Evolutionary conservation across 2,329 filamentous ascomycete species (phyloP).

Genomic region (Metarhizium sp.): DNA sequence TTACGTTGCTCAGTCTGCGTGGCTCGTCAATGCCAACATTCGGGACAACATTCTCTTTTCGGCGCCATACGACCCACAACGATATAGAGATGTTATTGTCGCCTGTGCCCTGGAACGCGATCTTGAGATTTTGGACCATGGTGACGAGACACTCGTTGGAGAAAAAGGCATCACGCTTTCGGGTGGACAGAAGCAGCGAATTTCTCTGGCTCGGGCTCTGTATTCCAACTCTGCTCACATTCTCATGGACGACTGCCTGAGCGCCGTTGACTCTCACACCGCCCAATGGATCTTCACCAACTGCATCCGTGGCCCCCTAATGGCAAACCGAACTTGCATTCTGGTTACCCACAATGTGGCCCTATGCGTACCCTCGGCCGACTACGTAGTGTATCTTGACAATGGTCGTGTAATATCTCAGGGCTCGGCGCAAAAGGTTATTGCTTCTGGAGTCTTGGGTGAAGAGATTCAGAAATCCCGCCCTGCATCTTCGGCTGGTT

Average conservation of each 20-base stretch:
- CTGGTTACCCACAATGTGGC: constrained; percentile 91
- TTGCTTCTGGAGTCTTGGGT: constrained; percentile 78
- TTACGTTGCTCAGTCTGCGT: constrained; percentile 93
- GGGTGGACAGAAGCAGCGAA: constrained; percentile 94
- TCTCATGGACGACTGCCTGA: constrained; percentile 88
- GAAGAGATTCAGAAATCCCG: constrained; percentile 72
- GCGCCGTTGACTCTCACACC: constrained; percentile 93
- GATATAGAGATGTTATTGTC: constrained; percentile 80
- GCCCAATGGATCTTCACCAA: constrained; percentile 97
- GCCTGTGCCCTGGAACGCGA: constrained; percentile 89
- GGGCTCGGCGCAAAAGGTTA: constrained; percentile 68
- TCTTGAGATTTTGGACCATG: constrained; percentile 82
- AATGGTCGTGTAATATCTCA: constrained; percentile 74
- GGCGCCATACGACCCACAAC: constrained; percentile 65
- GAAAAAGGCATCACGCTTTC: constrained; percentile 97
- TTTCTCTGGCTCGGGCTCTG: constrained; percentile 91
- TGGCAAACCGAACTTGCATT: constrained; percentile 83
- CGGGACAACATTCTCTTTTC: constrained; percentile 94
- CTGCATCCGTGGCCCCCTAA: constrained; percentile 80
- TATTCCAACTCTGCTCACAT: constrained; percentile 91
- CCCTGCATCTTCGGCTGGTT: constrained; percentile 59
- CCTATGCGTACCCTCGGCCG: constrained; percentile 72
- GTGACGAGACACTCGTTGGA: constrained; percentile 87
- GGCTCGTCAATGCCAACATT: constrained; percentile 93
- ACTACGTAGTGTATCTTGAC: constrained; percentile 75